Evolutionary conservation across 2,329 filamentous ascomycete species (phyloP).

Genomic region (Reticulascus tulasneorum): DNA sequence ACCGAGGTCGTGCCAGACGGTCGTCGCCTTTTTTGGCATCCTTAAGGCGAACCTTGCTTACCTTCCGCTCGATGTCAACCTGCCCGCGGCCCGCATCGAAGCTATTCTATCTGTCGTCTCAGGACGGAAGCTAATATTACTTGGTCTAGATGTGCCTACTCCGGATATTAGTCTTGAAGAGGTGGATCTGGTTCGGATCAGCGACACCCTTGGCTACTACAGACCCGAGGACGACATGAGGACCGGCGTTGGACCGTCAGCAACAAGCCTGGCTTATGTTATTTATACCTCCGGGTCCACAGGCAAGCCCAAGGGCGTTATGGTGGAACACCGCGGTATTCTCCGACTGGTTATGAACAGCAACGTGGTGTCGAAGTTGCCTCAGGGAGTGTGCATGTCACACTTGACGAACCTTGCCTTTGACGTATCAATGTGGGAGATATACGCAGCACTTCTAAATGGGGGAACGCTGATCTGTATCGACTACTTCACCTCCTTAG

Average conservation of each 20-base stretch:
- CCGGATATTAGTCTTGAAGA: slow-evolving; percentile 1
- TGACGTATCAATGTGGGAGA: slow-evolving; percentile 15
- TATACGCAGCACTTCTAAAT: slow-evolving; percentile 14
- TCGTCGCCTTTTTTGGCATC: slow-evolving; percentile 18
- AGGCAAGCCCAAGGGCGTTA: slow-evolving; percentile 7
- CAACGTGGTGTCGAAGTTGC: slow-evolving; percentile 5
- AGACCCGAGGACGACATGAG: too few relatives aligned
- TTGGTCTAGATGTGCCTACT: slow-evolving; percentile 2
- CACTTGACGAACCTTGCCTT: slow-evolving; percentile 17
- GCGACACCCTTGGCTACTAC: too few relatives aligned
- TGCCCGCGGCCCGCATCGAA: slow-evolving; percentile 13
- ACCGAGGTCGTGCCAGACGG: slow-evolving; percentile 17
- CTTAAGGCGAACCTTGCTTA: slow-evolving; percentile 21
- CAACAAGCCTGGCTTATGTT: slow-evolving; percentile 5
- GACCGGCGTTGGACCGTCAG: too few relatives aligned
- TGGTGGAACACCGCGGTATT: slow-evolving; percentile 2
- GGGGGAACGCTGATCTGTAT: slow-evolving; percentile 16
- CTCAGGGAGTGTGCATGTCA: too few relatives aligned
- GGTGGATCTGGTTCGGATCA: slow-evolving; percentile 11
- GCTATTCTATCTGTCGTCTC: slow-evolving; percentile 12
- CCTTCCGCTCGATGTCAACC: slow-evolving; percentile 17
- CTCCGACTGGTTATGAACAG: background rate
- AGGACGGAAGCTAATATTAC: slow-evolving; percentile 9
- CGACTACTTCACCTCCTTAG: slow-evolving; percentile 9
- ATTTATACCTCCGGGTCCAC: slow-evolving; percentile 8